These are phyloP conservation scores for Tylopilus sp. DNA, from an alignment of 768 basidiomycete genomes.

Conservation along the genomic window DNA sequence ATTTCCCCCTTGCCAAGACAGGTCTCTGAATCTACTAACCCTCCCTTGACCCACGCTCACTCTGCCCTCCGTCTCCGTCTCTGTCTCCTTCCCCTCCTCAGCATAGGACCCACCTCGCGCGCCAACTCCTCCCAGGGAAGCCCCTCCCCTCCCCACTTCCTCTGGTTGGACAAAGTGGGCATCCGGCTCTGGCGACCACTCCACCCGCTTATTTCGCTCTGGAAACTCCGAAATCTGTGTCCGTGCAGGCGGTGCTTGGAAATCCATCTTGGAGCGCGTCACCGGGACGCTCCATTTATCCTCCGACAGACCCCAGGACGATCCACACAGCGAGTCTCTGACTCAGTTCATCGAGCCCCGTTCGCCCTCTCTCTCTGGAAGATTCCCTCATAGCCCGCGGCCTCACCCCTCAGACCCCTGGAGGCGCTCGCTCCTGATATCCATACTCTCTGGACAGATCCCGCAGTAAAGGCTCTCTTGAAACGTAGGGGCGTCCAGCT, in stretches of 20 bases:
- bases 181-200: too few relatives aligned
- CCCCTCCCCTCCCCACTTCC: too few relatives aligned
- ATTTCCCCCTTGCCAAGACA: too few relatives aligned
- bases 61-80: too few relatives aligned
- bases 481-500: slow-evolving; percentile 47
- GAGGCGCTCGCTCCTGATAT: slow-evolving; percentile 59
- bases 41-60: too few relatives aligned
- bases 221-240: slow-evolving; percentile 36
- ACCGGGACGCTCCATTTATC: not conserved
- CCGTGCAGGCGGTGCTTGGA: slow-evolving; percentile 63
- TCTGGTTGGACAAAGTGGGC: too few relatives aligned
- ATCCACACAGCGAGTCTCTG: slow-evolving; percentile 9
- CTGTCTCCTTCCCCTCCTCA: too few relatives aligned
- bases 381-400: slow-evolving; percentile 4
- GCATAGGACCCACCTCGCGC: too few relatives aligned
- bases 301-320: not conserved
- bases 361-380: not conserved
- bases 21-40: too few relatives aligned
- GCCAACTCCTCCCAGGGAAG: too few relatives aligned
- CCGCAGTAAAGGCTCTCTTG: slow-evolving; percentile 49
- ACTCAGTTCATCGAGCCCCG: slow-evolving; percentile 1
- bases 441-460: slow-evolving; percentile 57
- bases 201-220: too few relatives aligned
- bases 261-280: slow-evolving; percentile 38
- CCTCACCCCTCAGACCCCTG: slow-evolving; percentile 40